phyloP scores from a whole-genome alignment of 495 filamentous ascomycete species.

The Neurospora cerealis region DNA sequence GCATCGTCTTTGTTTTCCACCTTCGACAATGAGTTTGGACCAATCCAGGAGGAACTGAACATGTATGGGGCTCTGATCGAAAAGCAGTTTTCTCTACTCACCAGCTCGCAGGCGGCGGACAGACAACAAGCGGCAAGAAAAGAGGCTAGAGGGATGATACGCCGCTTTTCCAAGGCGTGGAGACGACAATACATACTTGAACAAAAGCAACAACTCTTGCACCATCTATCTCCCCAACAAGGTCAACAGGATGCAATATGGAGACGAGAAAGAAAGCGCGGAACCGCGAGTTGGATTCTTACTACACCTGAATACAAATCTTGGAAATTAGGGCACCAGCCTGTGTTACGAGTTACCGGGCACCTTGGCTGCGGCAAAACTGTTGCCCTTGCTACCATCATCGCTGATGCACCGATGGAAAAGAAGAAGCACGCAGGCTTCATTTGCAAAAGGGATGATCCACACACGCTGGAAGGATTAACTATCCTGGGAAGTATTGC shows the following conservation, averaged over 20 bases:
- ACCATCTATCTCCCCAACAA: neutral
- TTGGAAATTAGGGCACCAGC: neutral
- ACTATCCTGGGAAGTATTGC: constrained; percentile 1
- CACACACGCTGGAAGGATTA: neutral
- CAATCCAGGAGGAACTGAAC: neutral
- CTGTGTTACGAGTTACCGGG: neutral
- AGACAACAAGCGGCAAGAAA: too few species aligned
- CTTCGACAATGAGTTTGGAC: neutral
- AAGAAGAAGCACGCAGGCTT: neutral
- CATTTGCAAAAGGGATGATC: constrained; percentile 3
- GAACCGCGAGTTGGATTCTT: neutral
- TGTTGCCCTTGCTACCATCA: neutral
- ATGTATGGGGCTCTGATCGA: neutral
- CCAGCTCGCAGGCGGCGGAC: too few species aligned
- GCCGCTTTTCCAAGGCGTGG: neutral
- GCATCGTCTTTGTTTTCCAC: neutral
- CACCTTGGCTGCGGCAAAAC: constrained; percentile 2
- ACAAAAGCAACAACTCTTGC: neutral
- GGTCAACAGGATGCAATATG: neutral
- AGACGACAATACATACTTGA: neutral
- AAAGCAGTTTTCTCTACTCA: neutral
- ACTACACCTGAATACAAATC: neutral
- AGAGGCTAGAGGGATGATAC: too few species aligned
- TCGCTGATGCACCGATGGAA: too few species aligned
- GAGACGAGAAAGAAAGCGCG: constrained; percentile 1